Base-by-base conservation (phyloP, 495 filamentous ascomycete species). In the Penicillium turbatum region DNA sequence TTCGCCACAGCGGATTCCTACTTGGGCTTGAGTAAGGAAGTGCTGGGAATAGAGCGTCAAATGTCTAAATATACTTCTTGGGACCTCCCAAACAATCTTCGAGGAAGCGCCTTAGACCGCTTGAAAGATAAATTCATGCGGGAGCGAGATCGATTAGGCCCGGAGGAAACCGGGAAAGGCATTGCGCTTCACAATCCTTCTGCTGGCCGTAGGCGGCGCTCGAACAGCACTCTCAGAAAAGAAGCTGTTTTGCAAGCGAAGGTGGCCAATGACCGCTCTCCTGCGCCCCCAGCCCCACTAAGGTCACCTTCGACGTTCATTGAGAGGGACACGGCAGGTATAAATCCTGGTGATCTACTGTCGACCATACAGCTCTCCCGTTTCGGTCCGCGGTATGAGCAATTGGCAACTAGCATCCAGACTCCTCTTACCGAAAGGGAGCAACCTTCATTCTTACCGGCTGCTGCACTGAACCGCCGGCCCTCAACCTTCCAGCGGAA, bases 1-100 rank as follows among this genome's bases (percentile, higher is more conserved):
- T 87, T 98, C 37, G 85, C 89, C 0, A 97, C 95, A 2, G 95
- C 88, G 0, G 90, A 96, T 71, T 86, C 89, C 7, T 98, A 98
- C 62, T 83, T 98, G 13, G 93, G 93, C 1, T 69, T 98, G 32
- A 95, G 87, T 1, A 86, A 83, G 36, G 95, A 98, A 55, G 92
- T 98, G 0, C 72, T 97, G 17, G 84, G 88, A 3, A 96, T 90
- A 16, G 93, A 98, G 63, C 85, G 86, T 51, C 84, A 90, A 44
- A 95, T 97, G 86, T 86, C 90, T 61, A 88, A 86, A 54, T 97
- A 90, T 64, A 96, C 93, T 0, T 87, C 85, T 16, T 89, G 90
- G 65, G 90, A 97, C 61, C 75, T 98, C 15, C 95, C 95, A 1
- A 96, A 95, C 61, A 86, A 95, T 57, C 80, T 98, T 26, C 84